phyloP scores from a whole-genome alignment of 768 basidiomycete species.

The Kwoniella dendrophila region DNA sequence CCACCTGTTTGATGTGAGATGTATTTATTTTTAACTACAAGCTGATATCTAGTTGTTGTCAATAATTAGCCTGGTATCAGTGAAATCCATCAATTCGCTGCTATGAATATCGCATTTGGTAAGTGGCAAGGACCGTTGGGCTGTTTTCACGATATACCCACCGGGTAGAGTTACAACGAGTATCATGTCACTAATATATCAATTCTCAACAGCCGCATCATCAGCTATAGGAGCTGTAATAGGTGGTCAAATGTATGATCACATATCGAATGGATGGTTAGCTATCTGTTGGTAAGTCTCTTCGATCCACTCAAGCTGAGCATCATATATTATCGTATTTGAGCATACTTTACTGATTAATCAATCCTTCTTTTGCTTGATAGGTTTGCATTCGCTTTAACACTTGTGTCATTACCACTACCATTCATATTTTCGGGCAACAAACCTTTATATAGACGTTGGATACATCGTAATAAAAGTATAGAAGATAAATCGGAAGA shows the following conservation, averaged over 20 bases:
- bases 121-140: background rate
- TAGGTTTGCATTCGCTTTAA: constrained; percentile 29
- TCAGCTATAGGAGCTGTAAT: constrained; percentile 32
- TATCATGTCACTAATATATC: background rate
- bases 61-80: constrained; percentile 26
- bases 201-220: constrained; percentile 24
- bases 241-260: constrained; percentile 46
- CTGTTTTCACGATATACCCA: no score
- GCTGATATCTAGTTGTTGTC: background rate
- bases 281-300: constrained; percentile 37
- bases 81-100: constrained; percentile 49
- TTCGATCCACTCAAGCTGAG: no score
- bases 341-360: no score
- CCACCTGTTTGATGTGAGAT: background rate
- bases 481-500: background rate
- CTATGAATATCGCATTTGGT: constrained; percentile 43
- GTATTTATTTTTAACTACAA: background rate
- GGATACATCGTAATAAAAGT: constrained; percentile 6
- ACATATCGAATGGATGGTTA: constrained; percentile 35
- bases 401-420: constrained; percentile 15
- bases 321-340: no score
- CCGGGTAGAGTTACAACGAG: no score
- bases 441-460: constrained; percentile 12
- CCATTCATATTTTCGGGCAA: constrained; percentile 27
- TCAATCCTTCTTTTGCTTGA: no score